Base-by-base conservation (phyloP, 495 filamentous ascomycete genomes). In the Aspergillus heteromorphus region DNA sequence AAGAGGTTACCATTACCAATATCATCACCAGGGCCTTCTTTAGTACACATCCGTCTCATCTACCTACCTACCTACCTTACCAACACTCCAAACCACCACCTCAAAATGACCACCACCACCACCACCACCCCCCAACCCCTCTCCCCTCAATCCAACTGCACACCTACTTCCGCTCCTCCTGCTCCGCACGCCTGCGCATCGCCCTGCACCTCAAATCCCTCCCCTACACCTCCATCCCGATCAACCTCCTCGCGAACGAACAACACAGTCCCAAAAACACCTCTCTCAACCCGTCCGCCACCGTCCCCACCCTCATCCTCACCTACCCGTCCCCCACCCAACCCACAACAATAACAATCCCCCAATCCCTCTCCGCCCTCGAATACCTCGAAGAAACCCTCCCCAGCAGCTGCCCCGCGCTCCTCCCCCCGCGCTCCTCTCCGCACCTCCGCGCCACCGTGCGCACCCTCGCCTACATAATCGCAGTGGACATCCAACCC, bases 111-210 rank as follows among this genome's bases (percentile, higher is more conserved):
- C 29, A 43, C 21, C 18, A 52, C 54, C 38, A 55, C 55, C 55
- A 58, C 48, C 16, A n/a, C 38, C 27, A n/a, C n/a, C 40, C 36
- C 18, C 34, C 30, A 25, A 48, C 34, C 14, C 7, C 40, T 19
- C 31, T 18, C 18, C 48, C 54, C 38, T 53, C 55, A 56, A 58
- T 76, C 42, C 73, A 64, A 0, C 73, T 82, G 19, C 66, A 81
- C 68, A 79, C 73, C 48, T 82, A 79, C 67, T 81, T 77, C 60
- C 75, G 77, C 45, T 81, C 78, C 42, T 80, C 78, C 47, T 81
- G 76, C 67, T 74, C 77, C n/a, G 78, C 74, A 11, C 71, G 79
- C 10, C 62, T 83, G 4, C 78, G 78, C 34, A 81, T 78, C 56
- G 79, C 76, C 17, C 69, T 79, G 0, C 53, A 74, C 48, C 67